Evolutionary conservation across 768 basidiomycete genomes (phyloP).

Genomic region (Lactarius pseudohatsudake): DNA sequence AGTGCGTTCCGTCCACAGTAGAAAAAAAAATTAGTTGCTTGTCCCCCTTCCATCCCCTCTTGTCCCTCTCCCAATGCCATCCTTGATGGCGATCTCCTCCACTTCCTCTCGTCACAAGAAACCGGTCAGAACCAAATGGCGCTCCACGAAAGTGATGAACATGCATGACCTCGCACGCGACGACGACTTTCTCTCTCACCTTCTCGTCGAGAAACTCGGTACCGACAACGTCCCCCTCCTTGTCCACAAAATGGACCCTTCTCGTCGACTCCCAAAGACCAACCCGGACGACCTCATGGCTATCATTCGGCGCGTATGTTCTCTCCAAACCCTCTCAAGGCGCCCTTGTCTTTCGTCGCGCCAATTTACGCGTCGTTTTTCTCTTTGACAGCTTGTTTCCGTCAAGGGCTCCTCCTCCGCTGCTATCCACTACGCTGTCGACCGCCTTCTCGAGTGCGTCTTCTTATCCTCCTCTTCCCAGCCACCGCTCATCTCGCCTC

Average conservation of each 20-base stretch:
- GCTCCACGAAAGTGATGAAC: constrained; percentile 87
- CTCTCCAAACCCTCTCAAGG: constrained; percentile 27
- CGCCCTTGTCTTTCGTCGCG: constrained; percentile 20
- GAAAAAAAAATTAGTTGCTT: not conserved
- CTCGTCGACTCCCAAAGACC: constrained; percentile 74
- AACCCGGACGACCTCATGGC: constrained; percentile 64
- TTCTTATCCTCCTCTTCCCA: constrained; percentile 30
- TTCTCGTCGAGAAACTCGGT: constrained; percentile 86
- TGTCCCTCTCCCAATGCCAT: constrained; percentile 12
- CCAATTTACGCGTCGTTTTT: constrained; percentile 27
- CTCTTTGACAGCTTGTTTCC: constrained; percentile 52
- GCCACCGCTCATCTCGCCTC: constrained; percentile 19
- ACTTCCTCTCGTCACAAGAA: constrained; percentile 11
- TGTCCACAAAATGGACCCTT: constrained; percentile 88
- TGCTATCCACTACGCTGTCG: constrained; percentile 69
- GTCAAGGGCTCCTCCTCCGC: constrained; percentile 54
- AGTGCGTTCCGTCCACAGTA: not conserved
- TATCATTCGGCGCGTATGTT: constrained; percentile 74
- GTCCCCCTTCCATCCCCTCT: constrained; percentile 1
- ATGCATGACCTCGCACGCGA: constrained; percentile 87
- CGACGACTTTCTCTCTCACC: constrained; percentile 88
- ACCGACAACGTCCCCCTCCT: constrained; percentile 76
- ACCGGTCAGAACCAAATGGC: constrained; percentile 45
- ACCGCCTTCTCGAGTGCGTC: constrained; percentile 73
- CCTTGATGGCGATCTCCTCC: constrained; percentile 15